A percentile compares a stretch with the other conserved stretches of the same genome.
Evolutionary conservation across 139 green algal species (phyloP).

Genomic region (Spirogloea muscicola): DNA sequence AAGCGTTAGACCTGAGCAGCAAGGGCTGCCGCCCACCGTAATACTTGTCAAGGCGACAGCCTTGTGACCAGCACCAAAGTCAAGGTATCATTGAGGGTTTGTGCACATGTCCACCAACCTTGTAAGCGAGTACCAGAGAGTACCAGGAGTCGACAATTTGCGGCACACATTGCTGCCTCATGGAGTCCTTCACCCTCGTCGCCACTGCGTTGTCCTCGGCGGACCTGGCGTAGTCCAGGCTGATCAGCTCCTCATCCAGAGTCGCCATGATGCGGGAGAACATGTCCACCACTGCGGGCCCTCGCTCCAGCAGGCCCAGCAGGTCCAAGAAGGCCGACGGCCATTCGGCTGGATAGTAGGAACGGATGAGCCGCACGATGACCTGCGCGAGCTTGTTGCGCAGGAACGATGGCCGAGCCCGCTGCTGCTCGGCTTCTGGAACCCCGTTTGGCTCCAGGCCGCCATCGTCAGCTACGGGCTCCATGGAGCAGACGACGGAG

Average conservation of each 20-base stretch:
- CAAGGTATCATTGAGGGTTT: too few relatives aligned
- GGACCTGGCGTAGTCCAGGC: conserved; percentile 74
- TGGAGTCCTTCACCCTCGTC: conserved; percentile 80
- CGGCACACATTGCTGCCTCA: conserved; percentile 79
- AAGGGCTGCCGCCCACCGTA: too few relatives aligned
- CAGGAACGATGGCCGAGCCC: conserved; percentile 67
- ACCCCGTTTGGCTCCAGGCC: too few relatives aligned
- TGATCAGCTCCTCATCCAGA: conserved; percentile 90
- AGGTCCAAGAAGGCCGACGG: conserved; percentile 83
- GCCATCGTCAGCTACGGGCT: too few relatives aligned
- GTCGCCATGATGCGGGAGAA: conserved; percentile 79
- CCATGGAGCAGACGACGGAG: too few relatives aligned
- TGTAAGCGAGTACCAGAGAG: conserved; percentile 61
- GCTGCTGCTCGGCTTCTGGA: too few relatives aligned
- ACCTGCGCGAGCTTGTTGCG: conserved; percentile 92
- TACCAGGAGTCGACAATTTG: conserved; percentile 73
- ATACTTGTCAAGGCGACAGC: too few relatives aligned
- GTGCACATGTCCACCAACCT: too few relatives aligned
- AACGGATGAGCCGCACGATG: conserved; percentile 63
- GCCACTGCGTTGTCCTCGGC: conserved; percentile 12
- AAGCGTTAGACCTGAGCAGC: too few relatives aligned
- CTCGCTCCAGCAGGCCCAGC: conserved; percentile 52
- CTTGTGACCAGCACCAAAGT: too few relatives aligned
- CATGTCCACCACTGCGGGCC: conserved; percentile 70
- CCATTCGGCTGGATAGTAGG: conserved; percentile 80